These are phyloP conservation scores for Avena sativa DNA, from an alignment of 176 grass and related monocot species.

Conservation along the genomic window DNA sequence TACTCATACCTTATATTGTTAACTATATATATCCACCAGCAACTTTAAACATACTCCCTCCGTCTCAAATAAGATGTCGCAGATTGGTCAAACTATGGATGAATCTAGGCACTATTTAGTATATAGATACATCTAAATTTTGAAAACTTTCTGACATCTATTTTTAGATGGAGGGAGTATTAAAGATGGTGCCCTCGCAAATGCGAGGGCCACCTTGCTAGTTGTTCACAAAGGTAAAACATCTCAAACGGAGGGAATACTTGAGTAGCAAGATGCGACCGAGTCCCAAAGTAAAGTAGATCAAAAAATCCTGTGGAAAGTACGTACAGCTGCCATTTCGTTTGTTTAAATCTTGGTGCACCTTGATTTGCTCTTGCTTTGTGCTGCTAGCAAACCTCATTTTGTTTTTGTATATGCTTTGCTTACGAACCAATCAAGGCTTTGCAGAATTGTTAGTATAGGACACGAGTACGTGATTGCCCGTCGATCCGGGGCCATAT, in stretches of 20 bases:
- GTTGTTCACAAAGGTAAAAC: no score
- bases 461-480: background rate
- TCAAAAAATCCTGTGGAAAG: background rate
- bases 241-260: background rate
- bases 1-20: no score
- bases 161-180: no score
- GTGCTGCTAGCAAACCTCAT: background rate
- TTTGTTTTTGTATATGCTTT: background rate
- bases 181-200: no score
- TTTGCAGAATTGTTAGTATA: background rate
- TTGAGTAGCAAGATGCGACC: background rate
- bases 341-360: background rate
- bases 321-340: background rate
- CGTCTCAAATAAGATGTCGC: no score
- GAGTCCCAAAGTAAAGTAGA: background rate
- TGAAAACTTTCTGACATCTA: no score
- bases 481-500: background rate
- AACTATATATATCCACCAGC: no score
- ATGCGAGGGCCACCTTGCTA: no score
- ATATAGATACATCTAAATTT: no score
- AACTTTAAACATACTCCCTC: no score
- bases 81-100: no score
- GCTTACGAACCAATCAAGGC: conserved; percentile 1
- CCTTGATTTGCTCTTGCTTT: background rate
- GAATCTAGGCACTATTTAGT: no score